These are phyloP conservation scores for Penicillium sp. DNA, from an alignment of 2,329 filamentous ascomycete species.

Conservation along the genomic window DNA sequence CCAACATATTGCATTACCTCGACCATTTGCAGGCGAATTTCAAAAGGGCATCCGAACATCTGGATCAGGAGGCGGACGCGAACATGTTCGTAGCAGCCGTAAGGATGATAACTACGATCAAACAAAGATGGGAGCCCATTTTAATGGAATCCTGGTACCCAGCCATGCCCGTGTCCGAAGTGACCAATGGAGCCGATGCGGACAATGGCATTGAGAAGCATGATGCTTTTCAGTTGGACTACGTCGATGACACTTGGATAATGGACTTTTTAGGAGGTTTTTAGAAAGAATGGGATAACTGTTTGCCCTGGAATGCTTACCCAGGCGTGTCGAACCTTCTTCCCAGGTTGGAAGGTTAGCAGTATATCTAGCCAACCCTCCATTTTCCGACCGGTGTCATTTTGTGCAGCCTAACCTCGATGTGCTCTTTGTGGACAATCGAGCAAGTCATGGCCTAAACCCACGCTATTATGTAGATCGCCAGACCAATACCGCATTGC, in stretches of 20 bases:
- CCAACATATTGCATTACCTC: conserved; percentile 24
- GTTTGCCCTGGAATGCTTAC: too few relatives aligned
- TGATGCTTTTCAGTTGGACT: conserved; percentile 13
- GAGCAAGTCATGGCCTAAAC: too few relatives aligned
- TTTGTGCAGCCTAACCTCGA: too few relatives aligned
- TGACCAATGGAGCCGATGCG: conserved; percentile 2
- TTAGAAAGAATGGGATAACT: too few relatives aligned
- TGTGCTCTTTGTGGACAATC: too few relatives aligned
- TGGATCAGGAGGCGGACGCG: conserved; percentile 8
- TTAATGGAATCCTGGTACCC: conserved; percentile 21
- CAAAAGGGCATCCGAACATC: conserved; percentile 7
- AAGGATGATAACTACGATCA: conserved; percentile 18
- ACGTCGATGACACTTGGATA: conserved; percentile 25
- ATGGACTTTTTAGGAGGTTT: conserved; percentile 23
- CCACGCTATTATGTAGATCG: too few relatives aligned
- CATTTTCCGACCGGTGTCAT: too few relatives aligned
- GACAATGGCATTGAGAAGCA: conserved; percentile 6
- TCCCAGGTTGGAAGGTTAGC: too few relatives aligned
- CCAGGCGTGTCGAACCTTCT: too few relatives aligned
- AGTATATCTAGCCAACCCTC: too few relatives aligned
- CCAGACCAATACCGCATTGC: too few relatives aligned
- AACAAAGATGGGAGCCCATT: conserved; percentile 23
- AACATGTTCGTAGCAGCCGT: conserved; percentile 19
- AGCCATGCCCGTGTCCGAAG: conserved; percentile 7
- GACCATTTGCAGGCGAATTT: conserved; percentile 16